These are phyloP conservation scores for Platanthera zijinensis DNA, from an alignment of 106 monocot species.

Conservation along the genomic window DNA sequence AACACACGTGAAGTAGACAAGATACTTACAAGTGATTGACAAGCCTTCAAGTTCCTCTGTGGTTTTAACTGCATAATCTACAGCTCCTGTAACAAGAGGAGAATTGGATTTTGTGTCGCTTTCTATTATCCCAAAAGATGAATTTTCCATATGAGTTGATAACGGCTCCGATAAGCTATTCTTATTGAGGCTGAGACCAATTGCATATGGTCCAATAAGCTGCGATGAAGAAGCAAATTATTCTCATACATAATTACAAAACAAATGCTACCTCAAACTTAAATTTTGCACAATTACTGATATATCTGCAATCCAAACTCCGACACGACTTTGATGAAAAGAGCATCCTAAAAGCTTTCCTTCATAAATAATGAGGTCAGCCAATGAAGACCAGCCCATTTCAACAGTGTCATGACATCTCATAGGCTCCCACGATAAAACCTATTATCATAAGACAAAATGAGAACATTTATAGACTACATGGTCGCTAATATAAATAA, in stretches of 20 bases:
- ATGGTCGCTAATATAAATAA: background rate
- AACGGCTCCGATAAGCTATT: slow-evolving; percentile 24
- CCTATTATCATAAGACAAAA: slow-evolving; percentile 29
- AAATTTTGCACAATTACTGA: slow-evolving; percentile 30
- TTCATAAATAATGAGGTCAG: slow-evolving; percentile 78
- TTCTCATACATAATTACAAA: slow-evolving; percentile 9
- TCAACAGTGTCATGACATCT: slow-evolving; percentile 83
- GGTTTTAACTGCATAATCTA: slow-evolving; percentile 25
- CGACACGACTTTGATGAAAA: slow-evolving; percentile 56
- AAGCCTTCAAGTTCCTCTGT: slow-evolving; percentile 27
- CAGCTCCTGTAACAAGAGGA: slow-evolving; percentile 9
- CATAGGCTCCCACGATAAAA: slow-evolving; percentile 86
- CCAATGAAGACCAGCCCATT: slow-evolving; percentile 71
- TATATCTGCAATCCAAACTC: slow-evolving; percentile 79
- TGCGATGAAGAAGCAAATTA: slow-evolving; percentile 25
- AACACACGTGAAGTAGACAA: background rate
- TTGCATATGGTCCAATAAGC: slow-evolving; percentile 81
- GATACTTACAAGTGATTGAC: slow-evolving; percentile 27
- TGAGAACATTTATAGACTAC: slow-evolving; percentile 7
- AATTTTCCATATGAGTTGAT: slow-evolving; percentile 19
- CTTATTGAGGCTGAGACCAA: slow-evolving; percentile 26
- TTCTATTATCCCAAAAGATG: slow-evolving; percentile 18
- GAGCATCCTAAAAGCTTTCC: slow-evolving; percentile 89
- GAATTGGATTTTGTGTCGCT: slow-evolving; percentile 17
- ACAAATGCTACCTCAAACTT: background rate